Conservation (phyloP, 352 stramenopile species). For the Pythium angustatum region DNA sequence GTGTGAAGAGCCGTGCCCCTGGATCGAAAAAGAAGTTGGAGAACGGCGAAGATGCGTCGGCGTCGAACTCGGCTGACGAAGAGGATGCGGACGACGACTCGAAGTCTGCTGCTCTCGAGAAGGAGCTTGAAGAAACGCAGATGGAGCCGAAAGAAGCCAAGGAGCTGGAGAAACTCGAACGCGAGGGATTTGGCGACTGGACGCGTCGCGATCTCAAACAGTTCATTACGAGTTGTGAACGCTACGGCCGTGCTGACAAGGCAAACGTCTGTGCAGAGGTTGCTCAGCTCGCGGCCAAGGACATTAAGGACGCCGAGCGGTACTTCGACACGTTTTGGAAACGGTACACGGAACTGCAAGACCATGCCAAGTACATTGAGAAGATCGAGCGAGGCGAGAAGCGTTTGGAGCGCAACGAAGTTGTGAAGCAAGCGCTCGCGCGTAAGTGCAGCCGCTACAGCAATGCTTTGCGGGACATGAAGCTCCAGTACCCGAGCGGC, state of each 20-base stretch:
- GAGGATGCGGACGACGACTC: conserved; percentile 54
- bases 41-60: conserved; percentile 45
- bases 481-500: conserved; percentile 82
- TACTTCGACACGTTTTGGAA: conserved; percentile 97
- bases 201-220: conserved; percentile 87
- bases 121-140: conserved; percentile 76
- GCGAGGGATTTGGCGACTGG: conserved; percentile 96
- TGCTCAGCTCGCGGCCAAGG: conserved; percentile 88
- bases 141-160: conserved; percentile 68
- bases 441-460: conserved; percentile 95
- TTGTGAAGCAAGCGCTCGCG: conserved; percentile 96
- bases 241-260: conserved; percentile 92
- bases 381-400: conserved; percentile 97
- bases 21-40: conserved; percentile 84
- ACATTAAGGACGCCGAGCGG: conserved; percentile 87
- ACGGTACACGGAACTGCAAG: conserved; percentile 92
- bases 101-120: conserved; percentile 69
- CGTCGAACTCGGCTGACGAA: conserved; percentile 61
- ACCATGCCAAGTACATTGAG: conserved; percentile 92
- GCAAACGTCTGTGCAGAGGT: conserved; percentile 91
- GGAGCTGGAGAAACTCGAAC: conserved; percentile 73
- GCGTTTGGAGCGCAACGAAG: conserved; percentile 93
- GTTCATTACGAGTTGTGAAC: conserved; percentile 92
- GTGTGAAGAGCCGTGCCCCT: conserved; percentile 48
- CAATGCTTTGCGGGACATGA: conserved; percentile 90